Percentiles rank a stretch among this genome's conserved stretches.
phyloP scores from a whole-genome alignment of 2,329 filamentous ascomycete species.

The Colletotrichum phormii region DNA sequence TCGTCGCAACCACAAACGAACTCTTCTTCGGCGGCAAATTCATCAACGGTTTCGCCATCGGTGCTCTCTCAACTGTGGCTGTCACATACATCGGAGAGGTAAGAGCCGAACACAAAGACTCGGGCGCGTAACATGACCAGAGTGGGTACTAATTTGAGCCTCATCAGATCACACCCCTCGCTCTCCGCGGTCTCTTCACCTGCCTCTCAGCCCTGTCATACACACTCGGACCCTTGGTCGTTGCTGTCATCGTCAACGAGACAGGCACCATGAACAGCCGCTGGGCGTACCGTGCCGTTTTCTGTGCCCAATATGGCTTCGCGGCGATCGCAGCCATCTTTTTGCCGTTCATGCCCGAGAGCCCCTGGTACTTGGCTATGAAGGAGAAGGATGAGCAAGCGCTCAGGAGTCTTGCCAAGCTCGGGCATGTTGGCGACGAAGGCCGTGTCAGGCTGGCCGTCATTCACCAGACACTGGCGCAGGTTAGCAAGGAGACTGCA shows the following conservation, averaged over 20 bases:
- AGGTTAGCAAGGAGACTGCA: conserved; percentile 45
- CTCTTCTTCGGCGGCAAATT: conserved; percentile 56
- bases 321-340: conserved; percentile 43
- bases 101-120: neutral
- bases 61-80: conserved; percentile 42
- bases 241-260: conserved; percentile 47
- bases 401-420: conserved; percentile 46
- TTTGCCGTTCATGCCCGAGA: conserved; percentile 55
- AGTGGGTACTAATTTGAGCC: conserved; percentile 42
- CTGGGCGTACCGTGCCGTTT: conserved; percentile 49
- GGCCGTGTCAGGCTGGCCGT: conserved; percentile 44
- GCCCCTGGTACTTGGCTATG: conserved; percentile 53
- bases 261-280: conserved; percentile 41
- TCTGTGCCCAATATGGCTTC: conserved; percentile 49
- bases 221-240: conserved; percentile 43
- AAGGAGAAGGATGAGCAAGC: conserved; percentile 49
- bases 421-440: conserved; percentile 44
- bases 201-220: conserved; percentile 42
- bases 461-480: conserved; percentile 46
- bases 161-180: conserved; percentile 44
- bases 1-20: conserved; percentile 52
- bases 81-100: conserved; percentile 48
- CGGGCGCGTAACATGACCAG: neutral
- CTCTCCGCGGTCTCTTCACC: conserved; percentile 44
- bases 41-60: conserved; percentile 53